phyloP scores from a whole-genome alignment of 176 grass and related monocot species.

The Secale cereale region DNA sequence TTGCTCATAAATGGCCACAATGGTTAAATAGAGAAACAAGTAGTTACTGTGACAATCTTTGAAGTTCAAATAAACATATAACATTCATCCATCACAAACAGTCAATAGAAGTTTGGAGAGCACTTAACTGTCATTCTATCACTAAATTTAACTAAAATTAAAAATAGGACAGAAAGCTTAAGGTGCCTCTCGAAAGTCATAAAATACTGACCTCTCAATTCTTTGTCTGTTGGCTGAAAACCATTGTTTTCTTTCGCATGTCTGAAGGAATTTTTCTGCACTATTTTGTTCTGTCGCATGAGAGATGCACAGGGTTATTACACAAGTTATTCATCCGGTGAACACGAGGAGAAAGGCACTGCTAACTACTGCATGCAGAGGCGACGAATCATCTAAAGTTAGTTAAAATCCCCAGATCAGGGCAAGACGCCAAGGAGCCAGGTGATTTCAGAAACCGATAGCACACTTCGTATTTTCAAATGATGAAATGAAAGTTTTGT shows the following conservation, averaged over 20 bases:
- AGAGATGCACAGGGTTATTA: constrained; percentile 29
- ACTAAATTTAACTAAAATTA: constrained; percentile 6
- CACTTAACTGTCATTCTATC: not conserved
- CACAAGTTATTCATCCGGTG: not conserved
- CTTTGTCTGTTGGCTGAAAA: constrained; percentile 38
- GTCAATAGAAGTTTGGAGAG: not conserved
- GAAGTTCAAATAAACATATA: not conserved
- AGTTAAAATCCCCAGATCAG: not conserved
- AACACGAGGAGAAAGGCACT: constrained; percentile 1
- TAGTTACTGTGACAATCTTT: not conserved
- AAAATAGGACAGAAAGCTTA: not conserved
- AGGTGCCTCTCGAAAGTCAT: constrained; percentile 15
- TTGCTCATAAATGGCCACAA: constrained; percentile 2
- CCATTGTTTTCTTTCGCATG: constrained; percentile 7
- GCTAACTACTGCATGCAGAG: not conserved
- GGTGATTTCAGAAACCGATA: constrained; percentile 8
- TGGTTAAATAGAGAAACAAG: not conserved
- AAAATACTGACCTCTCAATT: constrained; percentile 41
- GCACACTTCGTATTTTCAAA: not conserved
- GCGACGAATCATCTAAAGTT: not conserved
- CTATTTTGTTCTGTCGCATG: constrained; percentile 63
- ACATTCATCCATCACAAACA: not conserved
- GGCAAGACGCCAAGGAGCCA: not conserved
- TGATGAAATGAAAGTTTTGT: not conserved
- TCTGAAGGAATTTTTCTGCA: constrained; percentile 20